Evolutionary conservation across 129 eudicot genomes (phyloP), one percentile per base, ranked within the genome.

Genomic region (Gnaphalium uliginosum): DNA sequence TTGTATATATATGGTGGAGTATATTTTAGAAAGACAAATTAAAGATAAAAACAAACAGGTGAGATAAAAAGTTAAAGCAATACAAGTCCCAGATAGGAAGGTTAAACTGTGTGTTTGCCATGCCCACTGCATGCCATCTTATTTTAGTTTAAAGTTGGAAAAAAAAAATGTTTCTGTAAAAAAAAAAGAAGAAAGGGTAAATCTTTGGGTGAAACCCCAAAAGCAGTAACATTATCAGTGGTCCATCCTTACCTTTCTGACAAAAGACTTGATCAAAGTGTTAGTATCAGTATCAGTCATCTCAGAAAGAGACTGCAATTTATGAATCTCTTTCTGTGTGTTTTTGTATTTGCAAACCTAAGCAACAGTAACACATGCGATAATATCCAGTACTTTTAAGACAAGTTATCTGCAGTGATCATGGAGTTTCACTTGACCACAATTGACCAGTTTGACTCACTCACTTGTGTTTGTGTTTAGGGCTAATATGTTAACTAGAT

Each of bases 171-270:
- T 23, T 48, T 48, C 53, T 48, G 51, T 46, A 85, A 79, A 83
- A 58, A 32, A 81, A 85, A 79, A 83, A 58, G 24, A 81, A 61
- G 25, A 43, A 30, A 78, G 77, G 73, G 76, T 79, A 87, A 85
- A 85, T 74, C 83, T 85, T 83, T 85, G 93, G 89, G 93, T 87
- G 93, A 87, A 90, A 87, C 90, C 89, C 89, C 89, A 84, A 80
- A 90, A 85, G 82, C 87, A 90, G 92, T 81, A 61, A 81, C 72
- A 83, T 70, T 77, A 54, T 82, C 86, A 84, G 96, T 90, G 96
- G 96, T 90, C 96, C 90, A 85, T 85, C 78, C 71, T 83, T 78
- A 73, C 83, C 80, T 75, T 67, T 82, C 92, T 88, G 93, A 88
- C 89, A 81, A 80, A 77, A 57, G 48, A 54, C 74, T 75, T 77